Base-by-base conservation (phyloP, 345 rosid species). In the Eucalyptus victrix region DNA sequence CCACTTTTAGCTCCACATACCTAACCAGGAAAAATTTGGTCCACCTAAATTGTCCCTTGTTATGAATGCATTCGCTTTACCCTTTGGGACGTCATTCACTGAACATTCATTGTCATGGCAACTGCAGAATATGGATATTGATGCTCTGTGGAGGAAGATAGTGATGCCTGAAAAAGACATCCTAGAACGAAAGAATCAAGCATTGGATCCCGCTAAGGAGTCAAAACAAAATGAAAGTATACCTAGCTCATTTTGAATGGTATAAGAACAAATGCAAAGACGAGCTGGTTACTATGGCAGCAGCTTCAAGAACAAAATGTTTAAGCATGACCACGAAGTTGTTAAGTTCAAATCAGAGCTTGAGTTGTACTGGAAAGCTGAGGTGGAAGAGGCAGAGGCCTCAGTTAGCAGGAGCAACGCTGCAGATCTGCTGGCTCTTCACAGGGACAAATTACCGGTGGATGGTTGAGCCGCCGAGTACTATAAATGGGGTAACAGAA, bases 401-500 rank as follows among this genome's bases (percentile, higher is more conserved):
- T 76, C 95, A 92, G 76, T 92, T 88, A 4, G 93, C 92, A n/a
- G 86, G 14, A 3, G 89, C 93, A 9, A 11, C 37, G 2, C 87
- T 94, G 47, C 90, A 89, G 45, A 40, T 1, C 4, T 69, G 92
- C n/a, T 95, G 91, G 95, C 92, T 95, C 7, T 45, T 45, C 3
- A 0, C 91, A 1, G 97, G 97, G 34, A 90, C 93, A n/a, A 94
- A 90, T 56, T 97, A 94, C 88, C 89, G 95, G 88, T 93, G 98
- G 87, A 89, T 97, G 95, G 88, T 96, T 14, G 99, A 97, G 67
- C 99, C 97, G 96, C 98, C 28, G 95, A 95, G 11, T 93, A 90
- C 91, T 95, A 96, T 87, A 86, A 5, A 30, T 62, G 24, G 2
- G 93, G 93, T 16, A 8, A 16, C 9, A 88, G 34, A 34, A 89